Conservation (phyloP, 257 asterid genomes). For the Scutellaria galericulata region DNA sequence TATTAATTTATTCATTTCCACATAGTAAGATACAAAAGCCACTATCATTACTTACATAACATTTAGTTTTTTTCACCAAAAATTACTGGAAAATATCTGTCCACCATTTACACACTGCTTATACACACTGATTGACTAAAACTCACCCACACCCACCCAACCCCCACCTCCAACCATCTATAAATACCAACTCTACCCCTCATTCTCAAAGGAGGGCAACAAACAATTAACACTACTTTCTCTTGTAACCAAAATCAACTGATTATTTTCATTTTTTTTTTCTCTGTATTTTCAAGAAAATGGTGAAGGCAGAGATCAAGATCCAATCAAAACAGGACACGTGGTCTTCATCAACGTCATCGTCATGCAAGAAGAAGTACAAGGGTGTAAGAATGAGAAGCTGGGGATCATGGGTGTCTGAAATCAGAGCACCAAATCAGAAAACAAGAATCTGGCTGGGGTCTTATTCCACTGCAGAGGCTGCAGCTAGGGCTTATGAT, state of each 20-base stretch:
- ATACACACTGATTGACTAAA: conserved; percentile 43
- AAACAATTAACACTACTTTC: not conserved
- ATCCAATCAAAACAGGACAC: conserved; percentile 31
- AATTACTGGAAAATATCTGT: conserved; percentile 64
- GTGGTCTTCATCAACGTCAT: conserved; percentile 26
- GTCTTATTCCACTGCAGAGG: conserved; percentile 89
- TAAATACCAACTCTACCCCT: conserved; percentile 38
- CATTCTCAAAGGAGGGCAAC: conserved; percentile 10
- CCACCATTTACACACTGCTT: conserved; percentile 44
- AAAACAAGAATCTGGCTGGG: conserved; percentile 95
- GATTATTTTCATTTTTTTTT: not conserved
- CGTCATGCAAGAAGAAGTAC: conserved; percentile 45
- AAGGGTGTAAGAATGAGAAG: conserved; percentile 97
- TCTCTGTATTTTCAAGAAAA: conserved; percentile 27
- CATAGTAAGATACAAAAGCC: conserved; percentile 33
- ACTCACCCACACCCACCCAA: not conserved
- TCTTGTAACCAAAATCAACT: not conserved
- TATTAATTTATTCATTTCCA: not conserved
- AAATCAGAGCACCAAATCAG: conserved; percentile 92
- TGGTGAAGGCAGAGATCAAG: conserved; percentile 65
- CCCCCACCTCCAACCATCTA: conserved; percentile 33
- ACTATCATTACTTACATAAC: conserved; percentile 39
- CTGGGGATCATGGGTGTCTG: conserved; percentile 96
- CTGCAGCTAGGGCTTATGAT: conserved; percentile 97
- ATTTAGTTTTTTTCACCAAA: conserved; percentile 23